phyloP scores from a whole-genome alignment of 176 grass and related monocot genomes.

The Miscanthus lutarioriparius region DNA sequence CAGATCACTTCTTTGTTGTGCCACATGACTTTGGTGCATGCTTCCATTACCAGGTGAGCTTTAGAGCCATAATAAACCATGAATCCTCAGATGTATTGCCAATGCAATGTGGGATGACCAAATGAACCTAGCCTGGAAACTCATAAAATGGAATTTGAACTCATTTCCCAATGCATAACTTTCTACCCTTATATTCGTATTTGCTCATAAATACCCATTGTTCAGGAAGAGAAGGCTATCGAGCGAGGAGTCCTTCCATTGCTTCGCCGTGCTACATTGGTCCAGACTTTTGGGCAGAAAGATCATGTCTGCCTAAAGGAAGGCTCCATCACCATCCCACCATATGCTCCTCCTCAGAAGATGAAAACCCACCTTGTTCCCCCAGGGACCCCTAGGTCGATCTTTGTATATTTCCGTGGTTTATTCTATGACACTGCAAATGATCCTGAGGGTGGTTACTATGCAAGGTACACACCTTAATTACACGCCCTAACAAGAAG shows the following conservation, averaged over 20 bases:
- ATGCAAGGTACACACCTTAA: slow-evolving; percentile 49
- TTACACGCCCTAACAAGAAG: neutral
- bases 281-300: slow-evolving; percentile 73
- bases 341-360: slow-evolving; percentile 67
- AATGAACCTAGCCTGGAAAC: neutral
- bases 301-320: slow-evolving; percentile 77
- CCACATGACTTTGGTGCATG: slow-evolving; percentile 73
- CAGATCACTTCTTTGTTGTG: slow-evolving; percentile 61
- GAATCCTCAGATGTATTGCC: neutral
- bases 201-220: neutral
- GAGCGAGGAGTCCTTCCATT: slow-evolving; percentile 60
- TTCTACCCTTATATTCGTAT: neutral
- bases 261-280: slow-evolving; percentile 59
- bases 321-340: slow-evolving; percentile 69
- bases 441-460: slow-evolving; percentile 74
- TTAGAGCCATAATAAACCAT: neutral
- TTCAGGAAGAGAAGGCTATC: slow-evolving; percentile 69
- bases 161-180: neutral
- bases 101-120: neutral
- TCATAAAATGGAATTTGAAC: neutral
- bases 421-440: slow-evolving; percentile 59
- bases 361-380: slow-evolving; percentile 71
- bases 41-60: slow-evolving; percentile 61
- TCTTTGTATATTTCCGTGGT: slow-evolving; percentile 73
- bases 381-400: slow-evolving; percentile 55